Base-by-base conservation (phyloP, 2,329 filamentous ascomycete species). In the Fusarium sp. region DNA sequence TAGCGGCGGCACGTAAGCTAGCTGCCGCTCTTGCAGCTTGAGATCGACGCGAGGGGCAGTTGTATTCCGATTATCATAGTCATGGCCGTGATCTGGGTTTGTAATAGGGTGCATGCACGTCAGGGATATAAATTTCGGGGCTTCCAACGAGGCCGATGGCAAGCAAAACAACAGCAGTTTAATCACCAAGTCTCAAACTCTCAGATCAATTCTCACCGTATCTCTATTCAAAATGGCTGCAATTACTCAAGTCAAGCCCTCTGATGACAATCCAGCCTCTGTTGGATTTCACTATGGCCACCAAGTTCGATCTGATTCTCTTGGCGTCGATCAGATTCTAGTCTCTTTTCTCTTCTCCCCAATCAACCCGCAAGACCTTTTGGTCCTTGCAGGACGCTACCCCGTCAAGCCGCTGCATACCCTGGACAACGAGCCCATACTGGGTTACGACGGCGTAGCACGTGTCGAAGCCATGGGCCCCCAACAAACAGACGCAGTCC, bases 361-460 rank as follows among this genome's bases (percentile, higher is more conserved):
- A 17, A 64, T 70, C 27, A 70, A 67, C 30, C 67, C 67, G 7
- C 67, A 63, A 53, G 67, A 69, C 40, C 63, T 56, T 7, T 37
- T 63, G 7, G 67, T 70, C 1, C 52, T 70, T 26, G 64, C 67
- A 32, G 67, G 64, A 14, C 42, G 44, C 7, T 70, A 70, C 38
- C 67, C 67, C 14, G 64, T 70, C 13, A 67, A 64, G 17, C 67
- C 67, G 14, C 42, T 48, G 30, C 46, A 55, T 49, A 42, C 55
- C 27, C 48, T 60, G n/a, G 40, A 67, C 15, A 53, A 17, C 10
- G n/a, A 67, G 32, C 37, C 50, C 4, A 17, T 70, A 0, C 33
- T 64, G 12, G 67, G 67, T 3, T 70, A 60, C 45, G 67, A 70
- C 37, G 67, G 54, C 20, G 59, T 70, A 32, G 67, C 54, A 15